Percentiles rank a stretch among this genome's conserved stretches.
phyloP scores from a whole-genome alignment of 805 yeast species.

The Schizosaccharomyces japonicus region DNA sequence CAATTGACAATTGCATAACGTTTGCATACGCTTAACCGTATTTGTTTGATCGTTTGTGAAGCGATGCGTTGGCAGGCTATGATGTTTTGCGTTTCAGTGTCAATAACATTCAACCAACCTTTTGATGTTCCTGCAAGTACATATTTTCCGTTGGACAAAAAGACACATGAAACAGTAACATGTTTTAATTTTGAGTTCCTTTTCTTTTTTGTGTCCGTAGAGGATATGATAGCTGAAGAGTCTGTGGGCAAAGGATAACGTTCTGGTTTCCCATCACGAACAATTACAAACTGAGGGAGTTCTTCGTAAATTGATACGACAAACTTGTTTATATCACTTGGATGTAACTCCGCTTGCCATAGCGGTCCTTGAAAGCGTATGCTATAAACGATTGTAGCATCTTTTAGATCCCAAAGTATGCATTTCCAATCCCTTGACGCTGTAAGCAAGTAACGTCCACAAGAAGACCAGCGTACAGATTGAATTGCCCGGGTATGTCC shows the following conservation, averaged over 20 bases:
- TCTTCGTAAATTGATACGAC: conserved; percentile 46
- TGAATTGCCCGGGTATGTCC: conserved; percentile 56
- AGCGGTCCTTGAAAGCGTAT: conserved; percentile 43
- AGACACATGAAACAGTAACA: conserved; percentile 27
- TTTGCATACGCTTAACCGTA: conserved; percentile 49
- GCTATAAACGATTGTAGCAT: conserved; percentile 20
- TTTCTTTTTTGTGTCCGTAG: conserved; percentile 8
- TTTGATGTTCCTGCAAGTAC: conserved; percentile 57
- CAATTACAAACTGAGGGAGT: conserved; percentile 27
- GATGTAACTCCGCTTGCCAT: conserved; percentile 38
- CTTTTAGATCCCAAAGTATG: conserved; percentile 52
- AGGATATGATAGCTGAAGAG: conserved; percentile 10
- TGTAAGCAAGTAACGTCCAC: conserved; percentile 45
- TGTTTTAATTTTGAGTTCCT: too few relatives aligned
- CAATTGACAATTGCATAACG: conserved; percentile 15
- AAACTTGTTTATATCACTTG: conserved; percentile 16
- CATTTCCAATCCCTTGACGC: conserved; percentile 66
- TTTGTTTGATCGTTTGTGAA: conserved; percentile 44
- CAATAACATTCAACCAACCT: conserved; percentile 41
- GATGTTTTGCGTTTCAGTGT: conserved; percentile 13
- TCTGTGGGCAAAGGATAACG: conserved; percentile 8
- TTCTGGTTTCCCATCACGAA: conserved; percentile 7
- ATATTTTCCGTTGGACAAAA: conserved; percentile 29
- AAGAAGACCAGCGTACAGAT: conserved; percentile 41
- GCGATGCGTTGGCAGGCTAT: conserved; percentile 34